Percentiles rank a stretch among this genome's conserved stretches.
Conservation (phyloP, 208 protist genomes). For the Wallacemonas sp. region DNA sequence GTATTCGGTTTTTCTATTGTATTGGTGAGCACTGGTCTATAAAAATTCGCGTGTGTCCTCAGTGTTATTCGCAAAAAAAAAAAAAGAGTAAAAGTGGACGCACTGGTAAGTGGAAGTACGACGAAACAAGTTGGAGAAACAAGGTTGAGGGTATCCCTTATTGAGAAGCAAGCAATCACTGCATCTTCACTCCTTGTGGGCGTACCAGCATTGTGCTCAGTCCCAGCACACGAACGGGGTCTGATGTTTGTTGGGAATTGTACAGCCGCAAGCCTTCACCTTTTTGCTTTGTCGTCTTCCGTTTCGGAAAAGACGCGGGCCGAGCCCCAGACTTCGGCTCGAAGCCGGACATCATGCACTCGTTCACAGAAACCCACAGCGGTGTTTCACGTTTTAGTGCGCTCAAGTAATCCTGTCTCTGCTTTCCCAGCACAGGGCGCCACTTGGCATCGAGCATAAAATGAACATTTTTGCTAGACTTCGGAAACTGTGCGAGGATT, state of each 20-base stretch:
- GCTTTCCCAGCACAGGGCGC: slow-evolving; percentile 83
- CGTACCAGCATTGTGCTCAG: slow-evolving; percentile 71
- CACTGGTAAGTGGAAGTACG: not conserved
- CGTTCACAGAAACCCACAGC: slow-evolving; percentile 88
- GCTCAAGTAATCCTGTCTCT: slow-evolving; percentile 69
- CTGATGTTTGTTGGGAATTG: slow-evolving; percentile 88
- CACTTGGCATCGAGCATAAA: slow-evolving; percentile 91
- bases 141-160: no score
- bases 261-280: slow-evolving; percentile 54
- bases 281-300: slow-evolving; percentile 6
- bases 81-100: not conserved
- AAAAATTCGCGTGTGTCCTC: no score
- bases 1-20: no score
- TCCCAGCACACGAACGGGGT: slow-evolving; percentile 86
- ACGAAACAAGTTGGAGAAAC: no score
- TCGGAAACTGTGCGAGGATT: slow-evolving; percentile 82
- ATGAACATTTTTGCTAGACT: slow-evolving; percentile 76
- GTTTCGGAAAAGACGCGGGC: slow-evolving; percentile 33
- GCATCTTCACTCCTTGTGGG: slow-evolving; percentile 71
- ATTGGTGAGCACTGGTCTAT: no score
- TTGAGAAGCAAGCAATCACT: no score
- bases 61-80: slow-evolving; percentile 9
- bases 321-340: slow-evolving; percentile 37
- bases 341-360: slow-evolving; percentile 90
- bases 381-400: slow-evolving; percentile 56